phyloP scores from a whole-genome alignment of 2,329 filamentous ascomycete genomes.

The Tolypocladium amazonense region DNA sequence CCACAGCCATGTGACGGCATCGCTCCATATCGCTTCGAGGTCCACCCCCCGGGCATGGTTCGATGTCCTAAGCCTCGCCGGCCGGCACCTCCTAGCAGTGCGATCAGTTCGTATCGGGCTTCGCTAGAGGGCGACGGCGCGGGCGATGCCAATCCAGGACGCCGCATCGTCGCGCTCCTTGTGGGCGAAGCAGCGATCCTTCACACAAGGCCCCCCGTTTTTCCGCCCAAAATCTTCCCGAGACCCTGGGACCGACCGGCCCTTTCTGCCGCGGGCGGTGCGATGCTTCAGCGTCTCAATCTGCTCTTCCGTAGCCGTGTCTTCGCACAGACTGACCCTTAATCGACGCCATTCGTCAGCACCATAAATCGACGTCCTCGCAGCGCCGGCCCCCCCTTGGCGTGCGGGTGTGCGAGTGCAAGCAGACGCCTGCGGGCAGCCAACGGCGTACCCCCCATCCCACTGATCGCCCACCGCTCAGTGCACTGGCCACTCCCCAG shows the following conservation, averaged over 20 bases:
- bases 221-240: no score
- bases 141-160: not conserved
- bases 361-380: not conserved
- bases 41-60: not conserved
- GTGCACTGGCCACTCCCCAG: not conserved
- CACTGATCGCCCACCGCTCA: not conserved
- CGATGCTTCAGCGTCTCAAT: not conserved
- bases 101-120: not conserved
- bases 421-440: not conserved
- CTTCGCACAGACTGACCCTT: not conserved
- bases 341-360: not conserved
- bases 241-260: no score
- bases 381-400: not conserved
- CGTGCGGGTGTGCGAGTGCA: not conserved
- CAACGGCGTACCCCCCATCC: not conserved
- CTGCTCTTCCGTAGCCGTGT: not conserved
- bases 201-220: no score
- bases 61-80: not conserved
- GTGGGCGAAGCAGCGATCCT: not conserved
- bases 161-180: not conserved
- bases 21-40: not conserved
- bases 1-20: not conserved
- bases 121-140: not conserved
- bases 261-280: not conserved
- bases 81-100: not conserved